phyloP scores from a whole-genome alignment of 169 alveolate species.

The Plasmodium coatneyi region DNA sequence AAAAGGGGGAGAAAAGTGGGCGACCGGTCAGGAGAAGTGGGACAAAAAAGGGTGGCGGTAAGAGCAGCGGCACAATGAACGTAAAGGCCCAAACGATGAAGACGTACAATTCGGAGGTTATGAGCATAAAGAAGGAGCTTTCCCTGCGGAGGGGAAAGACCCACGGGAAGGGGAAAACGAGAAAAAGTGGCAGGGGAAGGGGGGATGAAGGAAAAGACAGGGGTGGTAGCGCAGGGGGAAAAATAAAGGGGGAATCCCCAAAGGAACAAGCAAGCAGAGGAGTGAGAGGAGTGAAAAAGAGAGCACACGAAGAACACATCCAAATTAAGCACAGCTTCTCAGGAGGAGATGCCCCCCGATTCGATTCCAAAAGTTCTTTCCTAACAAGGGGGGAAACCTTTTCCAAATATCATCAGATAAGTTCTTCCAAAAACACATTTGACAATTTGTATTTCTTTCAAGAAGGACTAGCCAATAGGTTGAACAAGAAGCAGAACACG shows the following conservation, averaged over 20 bases:
- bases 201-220: constrained; percentile 2
- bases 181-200: neutral
- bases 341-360: neutral
- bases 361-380: constrained; percentile 8
- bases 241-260: neutral
- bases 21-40: neutral
- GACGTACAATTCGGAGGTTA: constrained; percentile 33
- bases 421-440: constrained; percentile 27
- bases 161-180: constrained; percentile 16
- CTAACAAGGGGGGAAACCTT: constrained; percentile 20
- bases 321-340: constrained; percentile 8
- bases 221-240: neutral
- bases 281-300: neutral
- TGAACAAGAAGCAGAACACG: constrained; percentile 28
- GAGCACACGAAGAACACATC: neutral
- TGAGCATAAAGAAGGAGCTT: constrained; percentile 31
- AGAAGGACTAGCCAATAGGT: constrained; percentile 45
- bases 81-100: constrained; percentile 3
- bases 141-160: constrained; percentile 7
- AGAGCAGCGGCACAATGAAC: neutral
- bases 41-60: neutral
- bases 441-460: constrained; percentile 26
- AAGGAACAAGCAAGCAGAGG: constrained; percentile 1
- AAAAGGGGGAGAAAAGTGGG: constrained; percentile 25
- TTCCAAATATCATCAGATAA: constrained; percentile 21